Percentiles rank a stretch among this genome's conserved stretches.
Evolutionary conservation across 805 yeast species (phyloP).

Genomic region (Phaffomyces antillensis): DNA sequence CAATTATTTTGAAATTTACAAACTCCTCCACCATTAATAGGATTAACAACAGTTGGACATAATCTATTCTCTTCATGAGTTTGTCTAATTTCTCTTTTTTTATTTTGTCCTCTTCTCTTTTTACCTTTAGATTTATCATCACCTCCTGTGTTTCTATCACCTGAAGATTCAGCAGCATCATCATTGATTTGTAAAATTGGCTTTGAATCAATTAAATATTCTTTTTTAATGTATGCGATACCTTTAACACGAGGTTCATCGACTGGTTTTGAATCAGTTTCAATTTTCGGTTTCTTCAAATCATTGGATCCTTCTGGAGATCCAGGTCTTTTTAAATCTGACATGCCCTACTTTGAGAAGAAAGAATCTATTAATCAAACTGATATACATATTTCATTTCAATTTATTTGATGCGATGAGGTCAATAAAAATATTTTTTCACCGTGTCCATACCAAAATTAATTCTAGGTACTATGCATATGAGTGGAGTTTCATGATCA

Average conservation of each 20-base stretch:
- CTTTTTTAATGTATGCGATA: slow-evolving; percentile 69
- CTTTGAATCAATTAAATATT: slow-evolving; percentile 41
- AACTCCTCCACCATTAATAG: slow-evolving; percentile 30
- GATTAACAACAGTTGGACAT: slow-evolving; percentile 59
- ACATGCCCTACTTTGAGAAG: not conserved
- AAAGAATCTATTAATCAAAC: not conserved
- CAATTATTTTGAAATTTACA: slow-evolving; percentile 65
- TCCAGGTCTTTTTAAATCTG: slow-evolving; percentile 16
- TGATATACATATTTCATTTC: not conserved
- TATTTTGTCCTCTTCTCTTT: slow-evolving; percentile 74
- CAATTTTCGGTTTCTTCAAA: too few relatives aligned
- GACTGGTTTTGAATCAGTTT: not conserved
- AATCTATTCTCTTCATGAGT: slow-evolving; percentile 53
- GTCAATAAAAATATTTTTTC: not conserved
- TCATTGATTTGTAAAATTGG: slow-evolving; percentile 29
- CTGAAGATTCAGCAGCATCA: slow-evolving; percentile 39
- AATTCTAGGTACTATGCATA: too few relatives aligned
- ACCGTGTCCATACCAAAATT: not conserved
- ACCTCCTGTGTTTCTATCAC: slow-evolving; percentile 23
- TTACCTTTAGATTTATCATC: slow-evolving; percentile 31
- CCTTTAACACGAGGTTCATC: slow-evolving; percentile 31
- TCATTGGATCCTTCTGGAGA: slow-evolving; percentile 10
- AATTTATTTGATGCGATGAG: slow-evolving; percentile 1
- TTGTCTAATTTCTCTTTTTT: slow-evolving; percentile 70
- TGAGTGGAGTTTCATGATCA: not conserved